Percentiles rank a stretch among this genome's conserved stretches.
These are phyloP conservation scores for Xerophyta viscosa DNA, from an alignment of 106 monocot species.

Conservation along the genomic window DNA sequence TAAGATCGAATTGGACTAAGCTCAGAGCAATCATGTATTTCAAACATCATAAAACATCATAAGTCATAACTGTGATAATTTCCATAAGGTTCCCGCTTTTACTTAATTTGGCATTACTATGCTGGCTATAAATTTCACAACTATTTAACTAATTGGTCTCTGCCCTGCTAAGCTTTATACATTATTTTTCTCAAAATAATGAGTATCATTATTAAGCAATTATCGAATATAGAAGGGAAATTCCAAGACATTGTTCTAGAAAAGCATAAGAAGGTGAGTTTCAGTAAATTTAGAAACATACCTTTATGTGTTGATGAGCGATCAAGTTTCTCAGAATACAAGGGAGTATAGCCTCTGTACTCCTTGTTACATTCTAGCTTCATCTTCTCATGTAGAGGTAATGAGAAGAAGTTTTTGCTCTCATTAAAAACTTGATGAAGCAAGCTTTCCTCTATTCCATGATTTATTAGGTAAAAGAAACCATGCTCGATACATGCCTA, in stretches of 20 bases:
- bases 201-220: neutral
- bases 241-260: neutral
- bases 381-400: constrained; percentile 71
- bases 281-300: constrained; percentile 2
- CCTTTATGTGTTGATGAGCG: constrained; percentile 38
- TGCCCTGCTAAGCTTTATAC: too few species aligned
- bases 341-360: constrained; percentile 66
- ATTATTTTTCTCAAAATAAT: too few species aligned
- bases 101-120: too few species aligned
- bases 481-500: constrained; percentile 90
- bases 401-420: constrained; percentile 67
- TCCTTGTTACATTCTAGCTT: constrained; percentile 30
- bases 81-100: too few species aligned
- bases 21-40: neutral
- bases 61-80: too few species aligned
- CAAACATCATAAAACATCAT: too few species aligned
- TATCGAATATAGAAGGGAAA: neutral
- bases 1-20: constrained; percentile 1
- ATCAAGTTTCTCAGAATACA: constrained; percentile 67
- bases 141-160: too few species aligned
- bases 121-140: too few species aligned
- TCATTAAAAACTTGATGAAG: constrained; percentile 31
- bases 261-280: too few species aligned
- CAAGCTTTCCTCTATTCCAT: constrained; percentile 45
- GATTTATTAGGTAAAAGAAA: constrained; percentile 93